Percentiles rank a stretch among this genome's conserved stretches.
phyloP scores from a whole-genome alignment of 768 basidiomycete species.

The Phlebiopsis gigantea region DNA sequence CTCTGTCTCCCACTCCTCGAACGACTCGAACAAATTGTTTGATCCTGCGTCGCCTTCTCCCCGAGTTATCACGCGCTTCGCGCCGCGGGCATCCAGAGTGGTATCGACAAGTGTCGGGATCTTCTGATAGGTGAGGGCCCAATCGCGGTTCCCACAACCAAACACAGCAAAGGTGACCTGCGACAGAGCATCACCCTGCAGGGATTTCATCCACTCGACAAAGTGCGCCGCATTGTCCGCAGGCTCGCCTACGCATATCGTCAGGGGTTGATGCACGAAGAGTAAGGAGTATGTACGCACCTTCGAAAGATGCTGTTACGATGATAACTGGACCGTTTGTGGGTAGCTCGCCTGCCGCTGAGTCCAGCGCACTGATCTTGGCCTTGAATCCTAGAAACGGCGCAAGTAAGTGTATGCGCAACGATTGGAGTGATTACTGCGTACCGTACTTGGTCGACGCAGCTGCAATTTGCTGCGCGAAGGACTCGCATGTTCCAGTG shows the following conservation, averaged over 20 bases:
- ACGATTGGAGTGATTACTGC: neutral
- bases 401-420: neutral
- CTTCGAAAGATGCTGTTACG: slow-evolving; percentile 46
- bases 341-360: slow-evolving; percentile 30
- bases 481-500: slow-evolving; percentile 42
- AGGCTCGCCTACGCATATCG: slow-evolving; percentile 32
- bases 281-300: slow-evolving; percentile 10
- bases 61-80: slow-evolving; percentile 30
- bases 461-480: slow-evolving; percentile 40
- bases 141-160: slow-evolving; percentile 46
- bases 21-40: slow-evolving; percentile 39
- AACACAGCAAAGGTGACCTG: slow-evolving; percentile 39
- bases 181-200: slow-evolving; percentile 22
- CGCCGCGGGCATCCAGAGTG: slow-evolving; percentile 30
- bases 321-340: slow-evolving; percentile 41
- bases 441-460: slow-evolving; percentile 34
- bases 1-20: slow-evolving; percentile 36
- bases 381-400: slow-evolving; percentile 32
- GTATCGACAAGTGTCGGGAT: slow-evolving; percentile 38
- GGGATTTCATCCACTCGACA: slow-evolving; percentile 34
- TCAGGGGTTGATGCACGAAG: slow-evolving; percentile 12
- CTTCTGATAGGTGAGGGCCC: slow-evolving; percentile 41
- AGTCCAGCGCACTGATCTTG: slow-evolving; percentile 36
- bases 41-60: slow-evolving; percentile 39
- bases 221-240: slow-evolving; percentile 46